These are phyloP conservation scores for Tetracladium maxilliforme DNA, from an alignment of 2,329 filamentous ascomycete species.

Conservation along the genomic window DNA sequence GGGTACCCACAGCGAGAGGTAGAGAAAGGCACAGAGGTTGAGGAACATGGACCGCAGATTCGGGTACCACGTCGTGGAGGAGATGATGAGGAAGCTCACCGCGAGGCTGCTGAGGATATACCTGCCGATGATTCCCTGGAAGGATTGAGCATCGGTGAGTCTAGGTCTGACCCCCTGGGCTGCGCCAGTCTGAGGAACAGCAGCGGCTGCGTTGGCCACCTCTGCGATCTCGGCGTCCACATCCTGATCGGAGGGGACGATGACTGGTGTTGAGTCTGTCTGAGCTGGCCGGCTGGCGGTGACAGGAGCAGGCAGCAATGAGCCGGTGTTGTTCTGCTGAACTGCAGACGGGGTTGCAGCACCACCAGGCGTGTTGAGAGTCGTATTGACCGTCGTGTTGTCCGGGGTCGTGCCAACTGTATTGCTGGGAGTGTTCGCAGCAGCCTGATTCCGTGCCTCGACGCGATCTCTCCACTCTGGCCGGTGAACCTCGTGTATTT, in stretches of 20 bases:
- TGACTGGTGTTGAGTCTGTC: conserved; percentile 26
- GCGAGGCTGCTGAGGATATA: no score
- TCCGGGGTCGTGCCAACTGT: no score
- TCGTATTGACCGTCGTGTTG: no score
- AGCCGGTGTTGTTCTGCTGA: not conserved
- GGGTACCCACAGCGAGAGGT: conserved; percentile 83
- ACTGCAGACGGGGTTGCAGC: conserved; percentile 2
- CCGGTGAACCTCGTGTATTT: conserved; percentile 47
- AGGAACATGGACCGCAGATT: conserved; percentile 34
- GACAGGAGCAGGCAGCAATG: conserved; percentile 1
- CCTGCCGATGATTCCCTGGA: no score
- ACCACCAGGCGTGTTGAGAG: conserved; percentile 11
- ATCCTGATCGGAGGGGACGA: conserved; percentile 49
- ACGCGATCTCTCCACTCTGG: conserved; percentile 21
- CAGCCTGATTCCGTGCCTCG: conserved; percentile 9
- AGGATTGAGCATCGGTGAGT: no score
- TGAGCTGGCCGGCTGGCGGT: conserved; percentile 11
- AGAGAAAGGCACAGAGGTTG: conserved; percentile 53
- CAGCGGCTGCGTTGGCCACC: conserved; percentile 17
- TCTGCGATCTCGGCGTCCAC: conserved; percentile 44
- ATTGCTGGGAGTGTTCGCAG: conserved; percentile 11
- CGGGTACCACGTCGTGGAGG: no score
- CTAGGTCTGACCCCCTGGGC: no score
- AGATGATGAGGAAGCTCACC: no score
- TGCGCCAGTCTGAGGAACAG: no score